A percentile compares a stretch with the other conserved stretches of the same genome.
Evolutionary conservation across 768 basidiomycete species (phyloP).

Genomic region (Trametes cingulata): DNA sequence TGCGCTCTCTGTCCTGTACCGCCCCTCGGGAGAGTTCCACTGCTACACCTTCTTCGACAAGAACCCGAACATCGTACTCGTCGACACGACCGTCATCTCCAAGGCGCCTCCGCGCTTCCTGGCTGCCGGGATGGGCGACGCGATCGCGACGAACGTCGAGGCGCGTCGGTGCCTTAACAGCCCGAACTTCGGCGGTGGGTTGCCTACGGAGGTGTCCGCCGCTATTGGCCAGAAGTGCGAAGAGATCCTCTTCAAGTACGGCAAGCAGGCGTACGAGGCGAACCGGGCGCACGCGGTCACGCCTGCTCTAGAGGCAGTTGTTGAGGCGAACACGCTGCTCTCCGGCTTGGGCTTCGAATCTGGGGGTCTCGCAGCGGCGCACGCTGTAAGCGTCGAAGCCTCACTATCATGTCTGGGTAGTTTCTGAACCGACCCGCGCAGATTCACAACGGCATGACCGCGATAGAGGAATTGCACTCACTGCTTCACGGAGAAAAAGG

Average conservation of each 20-base stretch:
- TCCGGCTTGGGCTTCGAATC: conserved; percentile 36
- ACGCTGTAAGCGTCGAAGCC: conserved; percentile 28
- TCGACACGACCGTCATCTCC: conserved; percentile 34
- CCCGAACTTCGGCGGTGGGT: conserved; percentile 33
- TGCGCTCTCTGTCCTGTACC: conserved; percentile 36
- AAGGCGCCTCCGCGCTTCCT: conserved; percentile 34
- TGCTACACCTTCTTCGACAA: conserved; percentile 33
- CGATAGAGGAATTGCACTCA: conserved; percentile 30
- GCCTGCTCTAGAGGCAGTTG: conserved; percentile 35
- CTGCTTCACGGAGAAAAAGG: conserved; percentile 36
- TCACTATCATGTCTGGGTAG: neutral
- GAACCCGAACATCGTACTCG: conserved; percentile 33
- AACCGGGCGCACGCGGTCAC: conserved; percentile 32
- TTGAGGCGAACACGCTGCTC: conserved; percentile 35
- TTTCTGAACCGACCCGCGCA: neutral
- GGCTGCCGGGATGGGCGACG: conserved; percentile 35
- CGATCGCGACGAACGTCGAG: conserved; percentile 36
- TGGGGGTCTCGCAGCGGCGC: conserved; percentile 34
- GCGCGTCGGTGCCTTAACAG: conserved; percentile 27
- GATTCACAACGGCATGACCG: conserved; percentile 36
- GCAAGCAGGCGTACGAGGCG: conserved; percentile 33
- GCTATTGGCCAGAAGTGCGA: conserved; percentile 35
- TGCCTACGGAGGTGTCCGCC: conserved; percentile 32
- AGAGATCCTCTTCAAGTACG: conserved; percentile 36
- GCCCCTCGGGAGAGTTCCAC: conserved; percentile 31